Base-by-base conservation (phyloP, 2,329 filamentous ascomycete species). In the Monosporascus sp. region DNA sequence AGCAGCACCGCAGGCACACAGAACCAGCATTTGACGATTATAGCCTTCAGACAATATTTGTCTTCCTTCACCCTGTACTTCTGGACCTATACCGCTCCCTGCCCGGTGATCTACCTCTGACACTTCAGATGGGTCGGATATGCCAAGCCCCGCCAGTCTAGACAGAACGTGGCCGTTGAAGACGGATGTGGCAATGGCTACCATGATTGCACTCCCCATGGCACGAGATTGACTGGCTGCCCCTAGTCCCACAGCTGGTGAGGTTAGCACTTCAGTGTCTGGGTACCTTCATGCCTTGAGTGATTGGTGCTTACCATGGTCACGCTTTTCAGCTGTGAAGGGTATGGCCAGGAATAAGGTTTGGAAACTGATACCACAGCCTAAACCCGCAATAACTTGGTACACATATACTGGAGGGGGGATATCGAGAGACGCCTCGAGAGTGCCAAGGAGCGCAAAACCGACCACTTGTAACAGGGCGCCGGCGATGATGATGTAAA, bases 1-100 rank as follows among this genome's bases (percentile, higher is more conserved):
- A 8, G 39, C 39, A 8, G 7, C 39, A 18, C 39, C 39, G 65
- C 18, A 52, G 53, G 1, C 55, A 50, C 17, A 69, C 54, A 20
- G 58, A 54, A 17, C 64, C 57, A 20, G 57, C 63, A 35, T 59
- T 56, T 17, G 39, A 41, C 7, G 62, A 58, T 53, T 57, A 60
- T 18, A 67, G 45, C 60, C 22, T 51, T 54, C 20, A 55, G 9
- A 15, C 24, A 18, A 24, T 35, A 55, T 7, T 6, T 49, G 2
- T 20, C 39, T 43, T 20, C 4, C 39, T n/a, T 43, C 39, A 43
- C 18, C 18, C 8, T n/a, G 18, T 43, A 43, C 39, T 43, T 35
- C 25, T 17, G 18, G 25, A 17, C 15, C 6, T 7, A 45, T 36
- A 22, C 20, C 37, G 15, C 37, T 45, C 35, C 38, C 49, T 17